Percentiles rank a stretch among this genome's conserved stretches.
Evolutionary conservation across 192 early-diverging fungal genomes (phyloP).

Genomic region (Rhizoclosmatium globosum): DNA sequence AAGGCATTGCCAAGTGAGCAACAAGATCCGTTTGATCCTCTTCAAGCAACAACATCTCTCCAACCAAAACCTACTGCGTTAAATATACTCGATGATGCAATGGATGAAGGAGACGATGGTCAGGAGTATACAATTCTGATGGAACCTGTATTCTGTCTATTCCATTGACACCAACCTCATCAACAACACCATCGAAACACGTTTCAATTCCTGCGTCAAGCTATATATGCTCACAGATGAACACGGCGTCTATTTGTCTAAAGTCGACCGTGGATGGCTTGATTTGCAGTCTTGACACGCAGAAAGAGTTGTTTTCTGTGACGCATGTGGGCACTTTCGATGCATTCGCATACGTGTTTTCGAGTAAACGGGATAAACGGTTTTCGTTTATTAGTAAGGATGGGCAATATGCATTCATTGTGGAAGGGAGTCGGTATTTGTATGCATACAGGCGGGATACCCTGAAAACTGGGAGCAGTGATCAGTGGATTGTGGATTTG

Average conservation of each 20-base stretch:
- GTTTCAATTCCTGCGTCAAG: background rate
- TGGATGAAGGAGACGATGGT: background rate
- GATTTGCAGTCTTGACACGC: background rate
- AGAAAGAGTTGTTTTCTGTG: background rate
- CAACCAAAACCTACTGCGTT: background rate
- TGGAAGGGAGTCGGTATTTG: background rate
- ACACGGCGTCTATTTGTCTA: background rate
- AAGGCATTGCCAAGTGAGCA: background rate
- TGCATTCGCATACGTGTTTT: conserved; percentile 9
- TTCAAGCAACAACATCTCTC: background rate
- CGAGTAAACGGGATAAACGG: conserved; percentile 13
- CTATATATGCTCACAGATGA: background rate
- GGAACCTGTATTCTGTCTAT: background rate
- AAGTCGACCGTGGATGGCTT: conserved; percentile 30
- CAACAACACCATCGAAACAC: background rate
- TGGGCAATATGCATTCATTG: background rate
- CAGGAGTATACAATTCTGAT: background rate
- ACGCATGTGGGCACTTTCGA: conserved; percentile 16
- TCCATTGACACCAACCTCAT: background rate
- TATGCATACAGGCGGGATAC: background rate
- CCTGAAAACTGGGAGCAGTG: background rate
- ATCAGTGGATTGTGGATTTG: conserved; percentile 15
- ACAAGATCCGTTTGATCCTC: background rate
- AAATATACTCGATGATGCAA: background rate
- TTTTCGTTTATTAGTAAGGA: background rate